Base-by-base conservation (phyloP, 1,284 basidiomycete species). In the Neolentinus lepideus region DNA sequence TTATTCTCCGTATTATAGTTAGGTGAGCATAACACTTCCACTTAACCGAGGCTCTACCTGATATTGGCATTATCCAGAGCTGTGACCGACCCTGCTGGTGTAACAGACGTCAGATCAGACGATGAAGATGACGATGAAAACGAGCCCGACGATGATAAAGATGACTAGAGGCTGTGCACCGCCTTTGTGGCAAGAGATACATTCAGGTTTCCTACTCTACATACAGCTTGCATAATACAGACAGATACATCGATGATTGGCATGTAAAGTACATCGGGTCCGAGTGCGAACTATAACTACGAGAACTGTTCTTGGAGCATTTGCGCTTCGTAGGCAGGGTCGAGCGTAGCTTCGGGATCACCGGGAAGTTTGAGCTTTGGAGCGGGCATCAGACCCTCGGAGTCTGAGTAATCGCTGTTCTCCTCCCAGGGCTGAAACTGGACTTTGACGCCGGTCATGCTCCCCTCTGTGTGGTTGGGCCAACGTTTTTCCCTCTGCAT, bases 401-500 rank as follows among this genome's bases (percentile, higher is more conserved):
- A 73, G 58, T 83, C 81, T 1, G 75, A 78, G 62, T 50, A 79
- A 60, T 88, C 84, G 4, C 75, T 77, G 53, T 85, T 79, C 57
- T 85, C 84, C 56, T 86, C 81, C 69, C 77, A 76, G 22, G 75
- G 67, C 52, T 76, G 70, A 64, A 85, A 84, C 48, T 79, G 67
- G 3, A 88, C 85, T 61, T 79, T 78, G 22, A 85, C 71, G 29
- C 76, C 69, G 19, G 58, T 67, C 59, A 57, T 52, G 1, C 54
- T 52, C 3, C 59, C 69, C 14, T 61, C 65, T 19, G 75, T 81
- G 53, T 77, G 81, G 57, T 77, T 78, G 3, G 89, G 88, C 89
- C 90, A 91, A 46, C 89, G 75, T 61, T 79, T 74, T 62, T 89
- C 84, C 54, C 88, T 77, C 63, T 91, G 87, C 54, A 75, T 73